Evolutionary conservation across 2,329 filamentous ascomycete species (phyloP), one percentile per base, ranked within the genome.

Genomic region (Sphaerostilbella broomeana): DNA sequence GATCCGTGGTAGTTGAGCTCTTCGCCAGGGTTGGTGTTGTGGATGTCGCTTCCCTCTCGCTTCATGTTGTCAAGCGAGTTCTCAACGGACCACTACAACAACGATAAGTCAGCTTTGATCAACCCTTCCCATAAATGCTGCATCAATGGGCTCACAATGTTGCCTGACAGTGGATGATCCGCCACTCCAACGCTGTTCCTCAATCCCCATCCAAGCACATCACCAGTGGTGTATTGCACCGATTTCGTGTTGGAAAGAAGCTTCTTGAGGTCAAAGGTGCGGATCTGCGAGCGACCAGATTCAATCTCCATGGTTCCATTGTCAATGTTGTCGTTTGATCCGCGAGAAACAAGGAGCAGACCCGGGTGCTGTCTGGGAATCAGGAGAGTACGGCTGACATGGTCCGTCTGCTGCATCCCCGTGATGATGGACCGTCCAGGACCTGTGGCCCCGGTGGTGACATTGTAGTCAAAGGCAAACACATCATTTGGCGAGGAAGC

Each of bases 1-100:
- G 68, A 69, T 2, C 81, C 81, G 47, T 82, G 76, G 55, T 73
- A 84, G 57, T 86, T 86, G 56, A 86, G 59, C 57, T 86, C 79
- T 54, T 86, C 81, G 15, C 75, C 81, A 0, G 82, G 81, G 51
- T 86, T 85, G 47, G 80, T 65, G 47, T 75, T 61, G 50, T 83
- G 78, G 31, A 84, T 70, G 48, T 81, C 77, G 9, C 61, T 49
- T 6, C 69, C 72, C 17, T 63, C 51, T 18, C 80, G 69, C 20
- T 61, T 54, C 29, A 84, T 62, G 17, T 81, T 57, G 55, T 85
- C 80, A 6, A 75, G 75, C 12, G 72, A 77, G 58, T 85, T 85
- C 55, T 85, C 81, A 2, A 86, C 77, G 6, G 64, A 65, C 62
- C 68, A 75, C 46, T 55, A 25, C 4, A 11, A 25, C 12, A 9